Evolutionary conservation across 805 yeast species (phyloP).

Genomic region (Nakazawaea molendinolei): DNA sequence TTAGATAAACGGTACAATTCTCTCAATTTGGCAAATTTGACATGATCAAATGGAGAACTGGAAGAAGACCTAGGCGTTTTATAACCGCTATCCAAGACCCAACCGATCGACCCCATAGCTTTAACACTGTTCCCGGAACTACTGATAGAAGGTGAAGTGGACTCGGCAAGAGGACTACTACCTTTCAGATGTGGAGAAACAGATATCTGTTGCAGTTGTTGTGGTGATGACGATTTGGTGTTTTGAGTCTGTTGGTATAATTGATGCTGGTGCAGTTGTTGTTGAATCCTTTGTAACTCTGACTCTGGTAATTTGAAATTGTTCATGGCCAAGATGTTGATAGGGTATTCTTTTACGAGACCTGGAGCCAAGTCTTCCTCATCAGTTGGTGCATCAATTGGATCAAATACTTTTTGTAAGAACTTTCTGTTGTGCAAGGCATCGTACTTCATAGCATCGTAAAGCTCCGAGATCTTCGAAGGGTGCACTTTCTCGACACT

Average conservation of each 20-base stretch:
- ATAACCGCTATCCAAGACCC: constrained; percentile 41
- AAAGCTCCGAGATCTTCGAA: constrained; percentile 89
- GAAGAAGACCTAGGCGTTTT: constrained; percentile 21
- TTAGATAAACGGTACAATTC: constrained; percentile 88
- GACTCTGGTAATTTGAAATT: constrained; percentile 57
- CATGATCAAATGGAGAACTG: constrained; percentile 62
- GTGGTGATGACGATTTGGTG: background rate
- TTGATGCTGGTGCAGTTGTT: constrained; percentile 18
- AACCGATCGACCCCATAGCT: constrained; percentile 64
- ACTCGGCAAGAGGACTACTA: constrained; percentile 19
- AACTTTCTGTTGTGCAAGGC: constrained; percentile 93
- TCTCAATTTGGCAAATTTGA: constrained; percentile 71
- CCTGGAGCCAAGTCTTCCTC: constrained; percentile 43
- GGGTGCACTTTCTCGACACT: constrained; percentile 97
- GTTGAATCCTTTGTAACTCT: constrained; percentile 17
- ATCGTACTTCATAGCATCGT: constrained; percentile 98
- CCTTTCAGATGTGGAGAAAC: constrained; percentile 10
- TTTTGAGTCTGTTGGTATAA: constrained; percentile 2
- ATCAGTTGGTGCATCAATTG: constrained; percentile 34
- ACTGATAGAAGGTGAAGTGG: constrained; percentile 17
- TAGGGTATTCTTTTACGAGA: constrained; percentile 65
- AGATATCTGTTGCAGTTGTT: constrained; percentile 9
- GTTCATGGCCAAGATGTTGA: constrained; percentile 69
- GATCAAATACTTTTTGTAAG: constrained; percentile 74
- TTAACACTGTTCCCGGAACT: constrained; percentile 12